Evolutionary conservation across 805 yeast genomes (phyloP), one percentile per base, ranked within the genome.

Genomic region (Jamesozyma gamospora): DNA sequence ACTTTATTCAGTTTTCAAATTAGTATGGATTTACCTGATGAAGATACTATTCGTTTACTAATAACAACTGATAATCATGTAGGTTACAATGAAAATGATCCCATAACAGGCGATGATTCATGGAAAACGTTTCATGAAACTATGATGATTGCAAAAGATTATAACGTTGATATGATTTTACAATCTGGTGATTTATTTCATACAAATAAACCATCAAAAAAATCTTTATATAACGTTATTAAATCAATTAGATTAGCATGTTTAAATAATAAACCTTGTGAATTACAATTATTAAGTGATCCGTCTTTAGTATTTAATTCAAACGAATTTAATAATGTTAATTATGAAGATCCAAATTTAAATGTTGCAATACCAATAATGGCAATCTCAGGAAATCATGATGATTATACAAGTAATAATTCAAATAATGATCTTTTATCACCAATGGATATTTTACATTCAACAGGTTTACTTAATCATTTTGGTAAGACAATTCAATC

Each of bases 21-120:
- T n/a, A n/a, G n/a, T 35, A 52, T 55, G 50, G 52, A 54, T 9
- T 45, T 47, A 27, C 63, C 64, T 7, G 58, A 50, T 44, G 56
- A 53, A 5, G 75, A 84, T 56, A 85, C 95, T 0, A 74, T 88
- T 14, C 65, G 83, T 18, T 73, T 92, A 15, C 72, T 92, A 26
- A 62, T 92, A 26, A 86, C 98, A 2, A 87, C 97, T 1, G 98
- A 92, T 55, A 92, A 92, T 56, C 98, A 92, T 66, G 95, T 92
- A 15, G 98, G 98, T 1, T 88, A 79, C 57, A 77, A 77, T 43
- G 98, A 92, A 56, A 74, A 73, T 29, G 97, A 92, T 57, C 88
- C 95, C 1, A 77, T 90, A 4, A 70, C 94, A 14, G 95, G 96
- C 1, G 82, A 82, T 50, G 98, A 92, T 53, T 75, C 94, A 0